These are phyloP conservation scores for Vitis labrusca DNA, from an alignment of 164 flowering plant species.

Conservation along the genomic window DNA sequence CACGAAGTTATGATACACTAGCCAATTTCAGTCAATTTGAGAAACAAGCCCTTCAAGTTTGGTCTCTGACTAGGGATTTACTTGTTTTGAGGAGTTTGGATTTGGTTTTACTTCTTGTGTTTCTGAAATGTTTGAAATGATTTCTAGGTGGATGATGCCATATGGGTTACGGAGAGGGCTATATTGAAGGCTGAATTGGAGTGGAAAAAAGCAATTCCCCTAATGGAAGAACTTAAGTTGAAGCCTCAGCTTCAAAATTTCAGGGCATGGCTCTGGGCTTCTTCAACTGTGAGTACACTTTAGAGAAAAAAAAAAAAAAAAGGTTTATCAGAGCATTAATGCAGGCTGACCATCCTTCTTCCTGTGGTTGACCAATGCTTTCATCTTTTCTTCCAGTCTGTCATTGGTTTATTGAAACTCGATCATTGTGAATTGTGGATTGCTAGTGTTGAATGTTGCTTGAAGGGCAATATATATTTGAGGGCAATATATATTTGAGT, in stretches of 20 bases:
- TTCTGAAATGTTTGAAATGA: constrained; percentile 7
- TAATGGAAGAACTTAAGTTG: constrained; percentile 61
- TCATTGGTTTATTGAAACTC: not conserved
- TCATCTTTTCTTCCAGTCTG: no score
- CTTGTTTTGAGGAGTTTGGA: not conserved
- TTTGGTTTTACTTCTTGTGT: constrained; percentile 5
- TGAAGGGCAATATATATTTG: no score
- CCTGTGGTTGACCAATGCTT: no score
- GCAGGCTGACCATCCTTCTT: not conserved
- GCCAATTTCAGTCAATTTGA: constrained; percentile 64
- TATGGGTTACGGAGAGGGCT: constrained; percentile 79
- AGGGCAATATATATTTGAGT: no score
- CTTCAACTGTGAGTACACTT: constrained; percentile 66
- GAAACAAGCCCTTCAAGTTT: constrained; percentile 78
- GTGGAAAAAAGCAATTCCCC: constrained; percentile 61
- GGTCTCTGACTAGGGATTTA: constrained; percentile 17
- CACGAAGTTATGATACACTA: constrained; percentile 57
- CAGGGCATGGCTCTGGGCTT: constrained; percentile 94
- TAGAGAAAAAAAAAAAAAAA: no score
- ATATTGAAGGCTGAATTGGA: constrained; percentile 50
- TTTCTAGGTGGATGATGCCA: constrained; percentile 82
- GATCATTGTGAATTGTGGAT: no score
- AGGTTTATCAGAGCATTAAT: not conserved
- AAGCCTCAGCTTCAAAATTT: constrained; percentile 54
- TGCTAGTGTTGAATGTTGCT: no score